Evolutionary conservation across 306 rosid genomes (phyloP).

Genomic region (Macrotyloma uniflorum): DNA sequence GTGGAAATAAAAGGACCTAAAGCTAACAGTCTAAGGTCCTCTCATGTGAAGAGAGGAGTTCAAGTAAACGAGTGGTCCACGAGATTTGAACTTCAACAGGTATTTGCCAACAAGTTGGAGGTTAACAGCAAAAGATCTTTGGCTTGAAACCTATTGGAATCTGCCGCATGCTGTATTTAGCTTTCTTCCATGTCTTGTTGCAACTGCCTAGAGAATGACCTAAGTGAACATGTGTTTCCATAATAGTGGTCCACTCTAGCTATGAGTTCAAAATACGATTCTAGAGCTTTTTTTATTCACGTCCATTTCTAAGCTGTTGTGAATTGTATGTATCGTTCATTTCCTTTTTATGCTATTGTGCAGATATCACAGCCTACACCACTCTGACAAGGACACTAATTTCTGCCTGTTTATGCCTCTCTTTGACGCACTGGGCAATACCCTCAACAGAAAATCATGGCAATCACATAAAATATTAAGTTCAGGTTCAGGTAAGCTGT

Average conservation of each 20-base stretch:
- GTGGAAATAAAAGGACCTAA: not conserved
- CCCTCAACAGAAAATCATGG: slow-evolving; percentile 75
- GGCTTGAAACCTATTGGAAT: slow-evolving; percentile 1
- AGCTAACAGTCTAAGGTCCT: not conserved
- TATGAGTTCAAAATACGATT: not conserved
- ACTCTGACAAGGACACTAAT: slow-evolving; percentile 69
- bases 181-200: slow-evolving; percentile 1
- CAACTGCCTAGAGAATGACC: slow-evolving; percentile 11
- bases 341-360: slow-evolving; percentile 33
- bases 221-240: slow-evolving; percentile 4
- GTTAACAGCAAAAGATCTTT: not conserved
- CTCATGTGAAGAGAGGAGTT: slow-evolving; percentile 11
- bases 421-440: slow-evolving; percentile 78
- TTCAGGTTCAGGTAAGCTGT: slow-evolving; percentile 58
- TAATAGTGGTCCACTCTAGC: slow-evolving; percentile 26
- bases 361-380: slow-evolving; percentile 91
- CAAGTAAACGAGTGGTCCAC: slow-evolving; percentile 20
- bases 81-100: not conserved
- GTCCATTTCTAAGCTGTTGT: not conserved
- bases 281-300: not conserved
- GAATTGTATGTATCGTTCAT: not conserved
- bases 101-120: not conserved
- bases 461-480: slow-evolving; percentile 62
- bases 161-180: not conserved
- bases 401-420: slow-evolving; percentile 99